A percentile compares a stretch with the other conserved stretches of the same genome.
Conservation (phyloP, 208 protist species). For the Acanthamoeba comandoni region DNA sequence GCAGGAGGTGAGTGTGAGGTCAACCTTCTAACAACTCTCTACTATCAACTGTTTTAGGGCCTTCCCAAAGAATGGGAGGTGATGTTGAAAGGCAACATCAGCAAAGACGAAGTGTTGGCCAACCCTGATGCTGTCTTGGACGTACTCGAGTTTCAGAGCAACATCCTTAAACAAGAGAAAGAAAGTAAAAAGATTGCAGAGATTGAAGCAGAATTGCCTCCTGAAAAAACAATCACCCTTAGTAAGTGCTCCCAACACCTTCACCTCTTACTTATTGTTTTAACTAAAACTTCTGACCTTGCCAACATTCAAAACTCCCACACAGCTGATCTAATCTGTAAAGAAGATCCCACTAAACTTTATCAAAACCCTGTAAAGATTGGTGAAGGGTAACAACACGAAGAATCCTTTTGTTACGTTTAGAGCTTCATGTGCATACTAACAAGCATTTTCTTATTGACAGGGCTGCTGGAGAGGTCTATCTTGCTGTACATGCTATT, state of each 20-base stretch:
- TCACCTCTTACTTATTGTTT: neutral
- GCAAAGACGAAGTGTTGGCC: constrained; percentile 22
- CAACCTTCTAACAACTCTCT: too few species aligned
- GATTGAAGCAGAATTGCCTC: constrained; percentile 21
- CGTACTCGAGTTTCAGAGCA: constrained; percentile 53
- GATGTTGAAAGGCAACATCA: constrained; percentile 80
- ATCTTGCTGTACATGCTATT: constrained; percentile 1
- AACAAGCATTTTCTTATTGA: neutral
- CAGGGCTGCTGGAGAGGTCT: constrained; percentile 67
- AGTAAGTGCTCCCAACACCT: constrained; percentile 25
- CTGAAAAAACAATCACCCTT: constrained; percentile 46
- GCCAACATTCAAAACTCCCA: too few species aligned
- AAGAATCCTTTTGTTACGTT: neutral
- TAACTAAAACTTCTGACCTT: too few species aligned
- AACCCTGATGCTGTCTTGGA: constrained; percentile 54
- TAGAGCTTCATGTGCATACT: neutral
- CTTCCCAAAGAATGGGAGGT: constrained; percentile 83
- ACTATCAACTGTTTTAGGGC: constrained; percentile 55
- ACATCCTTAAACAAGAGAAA: constrained; percentile 23
- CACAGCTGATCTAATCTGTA: constrained; percentile 64
- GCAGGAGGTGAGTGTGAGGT: too few species aligned
- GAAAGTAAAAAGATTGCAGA: constrained; percentile 16
- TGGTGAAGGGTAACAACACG: constrained; percentile 49
- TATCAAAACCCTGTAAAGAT: constrained; percentile 71
- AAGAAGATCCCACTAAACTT: constrained; percentile 64